Evolutionary conservation across 768 basidiomycete genomes (phyloP), one percentile per base, ranked within the genome.

Genomic region (Stropharia rugosoannulata): DNA sequence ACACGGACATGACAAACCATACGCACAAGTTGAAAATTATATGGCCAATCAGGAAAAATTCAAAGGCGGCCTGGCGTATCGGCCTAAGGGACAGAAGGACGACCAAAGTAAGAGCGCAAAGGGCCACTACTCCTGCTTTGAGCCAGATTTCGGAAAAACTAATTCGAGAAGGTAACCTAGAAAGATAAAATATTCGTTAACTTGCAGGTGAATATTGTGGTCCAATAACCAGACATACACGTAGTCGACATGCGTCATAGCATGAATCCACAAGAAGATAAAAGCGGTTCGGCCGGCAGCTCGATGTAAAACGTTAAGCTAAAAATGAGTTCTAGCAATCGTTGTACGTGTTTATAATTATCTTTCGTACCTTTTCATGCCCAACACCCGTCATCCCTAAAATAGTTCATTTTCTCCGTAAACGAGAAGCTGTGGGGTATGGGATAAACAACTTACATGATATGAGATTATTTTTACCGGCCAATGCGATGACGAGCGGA

Each of bases 401-500:
- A 15, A 42, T 19, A 44, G 38, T n/a, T 5, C 44, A 43, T 54
- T 18, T 44, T 43, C 15, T 49, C 43, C 49, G n/a, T n/a, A 37
- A 45, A 41, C 36, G 18, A 27, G 27, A 25, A 38, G 25, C 35
- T 10, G 37, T 19, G 48, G 36, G 25, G 22, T 36, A 39, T 4
- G 16, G 19, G 32, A 12, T 18, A 38, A 38, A 22, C 19, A 22
- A 56, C 68, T 63, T 60, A 80, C 81, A 75, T 9, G 81, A 82
- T 43, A 84, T 75, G 42, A 82, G 58, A 59, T 82, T 83, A 63
- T 84, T 84, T 69, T 84, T 84, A 13, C 79, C 79, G 1, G 80
- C 81, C 8, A 84, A 67, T 5, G 78, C 80, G 10, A 83, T 77
- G 43, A 84, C 74, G 51, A 83, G 69, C 6, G 81, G 78, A 1